Percentiles rank a stretch among this genome's conserved stretches.
phyloP scores from a whole-genome alignment of 164 flowering plant genomes.

The Magnolia officinalis region DNA sequence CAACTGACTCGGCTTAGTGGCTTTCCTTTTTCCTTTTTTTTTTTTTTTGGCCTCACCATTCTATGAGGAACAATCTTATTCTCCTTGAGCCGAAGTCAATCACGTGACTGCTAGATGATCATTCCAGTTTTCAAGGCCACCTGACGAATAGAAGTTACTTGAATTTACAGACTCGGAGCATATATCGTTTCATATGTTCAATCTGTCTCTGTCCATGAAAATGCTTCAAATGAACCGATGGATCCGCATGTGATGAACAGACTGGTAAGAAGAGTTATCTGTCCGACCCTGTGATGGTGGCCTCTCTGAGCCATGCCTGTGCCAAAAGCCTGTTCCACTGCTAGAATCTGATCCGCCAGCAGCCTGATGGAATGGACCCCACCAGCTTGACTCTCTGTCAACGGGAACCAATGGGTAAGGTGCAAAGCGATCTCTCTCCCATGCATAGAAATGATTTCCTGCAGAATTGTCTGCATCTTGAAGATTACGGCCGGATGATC shows the following conservation, averaged over 20 bases:
- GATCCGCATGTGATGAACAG: slow-evolving; percentile 17
- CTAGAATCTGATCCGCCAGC: slow-evolving; percentile 44
- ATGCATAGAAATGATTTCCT: slow-evolving; percentile 45
- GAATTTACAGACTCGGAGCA: slow-evolving; percentile 31
- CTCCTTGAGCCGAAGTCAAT: background rate
- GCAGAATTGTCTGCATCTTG: slow-evolving; percentile 56
- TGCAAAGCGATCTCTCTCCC: slow-evolving; percentile 78
- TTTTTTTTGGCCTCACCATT: background rate
- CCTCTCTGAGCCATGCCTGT: slow-evolving; percentile 73
- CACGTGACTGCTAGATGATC: slow-evolving; percentile 27
- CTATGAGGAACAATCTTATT: background rate
- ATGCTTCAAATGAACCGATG: slow-evolving; percentile 33
- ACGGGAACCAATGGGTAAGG: slow-evolving; percentile 50
- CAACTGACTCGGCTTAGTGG: background rate
- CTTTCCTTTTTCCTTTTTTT: background rate
- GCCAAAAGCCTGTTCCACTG: slow-evolving; percentile 44
- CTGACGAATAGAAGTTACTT: slow-evolving; percentile 23
- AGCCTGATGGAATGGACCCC: slow-evolving; percentile 62
- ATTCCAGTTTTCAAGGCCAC: slow-evolving; percentile 30
- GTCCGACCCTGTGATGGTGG: slow-evolving; percentile 61
- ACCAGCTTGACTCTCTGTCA: slow-evolving; percentile 56
- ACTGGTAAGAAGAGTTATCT: slow-evolving; percentile 30
- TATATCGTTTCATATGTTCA: slow-evolving; percentile 11
- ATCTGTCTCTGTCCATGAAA: slow-evolving; percentile 20
- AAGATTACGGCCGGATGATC: slow-evolving; percentile 49